A percentile compares a stretch with the other conserved stretches of the same genome.
Evolutionary conservation across 768 basidiomycete species (phyloP).

Genomic region (Mycena belliarum): DNA sequence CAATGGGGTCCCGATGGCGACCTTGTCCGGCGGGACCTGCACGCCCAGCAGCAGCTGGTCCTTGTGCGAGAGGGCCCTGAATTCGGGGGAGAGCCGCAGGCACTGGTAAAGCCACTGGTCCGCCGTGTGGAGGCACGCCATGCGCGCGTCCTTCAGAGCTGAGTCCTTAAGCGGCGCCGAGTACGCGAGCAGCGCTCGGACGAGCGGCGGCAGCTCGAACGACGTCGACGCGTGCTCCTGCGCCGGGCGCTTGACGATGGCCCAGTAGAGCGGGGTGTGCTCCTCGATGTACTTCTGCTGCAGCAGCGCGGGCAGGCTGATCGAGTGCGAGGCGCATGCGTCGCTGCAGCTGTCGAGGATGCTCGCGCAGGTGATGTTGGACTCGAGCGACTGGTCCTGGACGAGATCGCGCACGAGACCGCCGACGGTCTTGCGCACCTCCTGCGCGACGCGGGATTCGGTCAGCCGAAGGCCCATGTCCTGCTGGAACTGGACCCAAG

Average conservation of each 20-base stretch:
- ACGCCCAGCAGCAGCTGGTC: conserved; percentile 16
- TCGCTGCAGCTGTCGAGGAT: conserved; percentile 49
- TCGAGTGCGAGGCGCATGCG: conserved; percentile 38
- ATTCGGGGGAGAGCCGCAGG: conserved; percentile 35
- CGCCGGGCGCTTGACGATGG: conserved; percentile 43
- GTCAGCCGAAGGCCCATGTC: conserved; percentile 10
- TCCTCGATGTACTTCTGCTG: conserved; percentile 49
- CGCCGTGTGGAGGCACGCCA: conserved; percentile 46
- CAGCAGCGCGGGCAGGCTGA: conserved; percentile 43
- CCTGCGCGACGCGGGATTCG: conserved; percentile 32
- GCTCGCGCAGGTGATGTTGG: conserved; percentile 18
- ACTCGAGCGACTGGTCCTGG: conserved; percentile 18
- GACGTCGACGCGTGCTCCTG: conserved; percentile 4
- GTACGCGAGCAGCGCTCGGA: conserved; percentile 40
- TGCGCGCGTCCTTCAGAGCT: conserved; percentile 43
- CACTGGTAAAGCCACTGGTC: conserved; percentile 42
- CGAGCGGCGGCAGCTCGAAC: conserved; percentile 25
- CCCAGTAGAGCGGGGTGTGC: conserved; percentile 56
- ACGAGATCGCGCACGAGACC: conserved; percentile 44
- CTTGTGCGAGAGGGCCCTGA: conserved; percentile 28
- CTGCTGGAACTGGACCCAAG: conserved; percentile 10
- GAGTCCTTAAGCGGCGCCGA: conserved; percentile 27
- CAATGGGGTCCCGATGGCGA: conserved; percentile 33
- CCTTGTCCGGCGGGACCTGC: conserved; percentile 33
- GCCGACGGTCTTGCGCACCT: conserved; percentile 32